Evolutionary conservation across 371 early-diverging fungal species (phyloP), one percentile per base, ranked within the genome.

Genomic region (Fennellomyces sp.): DNA sequence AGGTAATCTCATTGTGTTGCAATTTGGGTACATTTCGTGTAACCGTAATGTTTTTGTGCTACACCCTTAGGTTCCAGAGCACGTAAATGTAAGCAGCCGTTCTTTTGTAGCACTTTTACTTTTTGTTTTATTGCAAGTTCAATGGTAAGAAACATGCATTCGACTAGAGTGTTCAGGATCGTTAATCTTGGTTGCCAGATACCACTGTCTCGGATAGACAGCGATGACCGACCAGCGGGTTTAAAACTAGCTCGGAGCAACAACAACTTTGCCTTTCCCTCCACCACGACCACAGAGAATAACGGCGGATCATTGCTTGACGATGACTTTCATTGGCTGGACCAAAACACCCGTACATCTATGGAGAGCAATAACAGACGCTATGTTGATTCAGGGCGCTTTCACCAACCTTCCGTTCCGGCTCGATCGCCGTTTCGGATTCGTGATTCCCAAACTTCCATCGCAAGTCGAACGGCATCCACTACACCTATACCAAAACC

Each of bases 381-480:
- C 21, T 38, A 25, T 49, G 21, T 33, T 27, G 27, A 33, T 6
- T 54, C 55, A 5, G 35, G 55, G 23, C n/a, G 21, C n/a, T 33
- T 52, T 21, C 52, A 38, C 6, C 67, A 75, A 39, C 78, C 78
- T 10, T 66, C 73, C 2, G 38, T 78, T 45, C 75, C 75, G 11
- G 60, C 73, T 21, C 53, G 78, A 42, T 78, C 78, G 3, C 78
- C 78, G n/a, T 70, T 68, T 54, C 75, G 78, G 27, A 64, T 75
- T 17, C 41, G 78, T 54, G 78, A 78, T 33, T 78, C 78, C 0
- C 73, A 73, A 52, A 45, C 56, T 11, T 71, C 72, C 1, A 50
- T 36, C 30, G 12, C 45, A 26, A 29, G 21, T 35, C 39, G 25
- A 51, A 25, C 21, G 17, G 26, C 27, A 31, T n/a, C 26, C 6